These are phyloP conservation scores for Sechiopsis laciniata DNA, from an alignment of 306 rosid species.

Conservation along the genomic window DNA sequence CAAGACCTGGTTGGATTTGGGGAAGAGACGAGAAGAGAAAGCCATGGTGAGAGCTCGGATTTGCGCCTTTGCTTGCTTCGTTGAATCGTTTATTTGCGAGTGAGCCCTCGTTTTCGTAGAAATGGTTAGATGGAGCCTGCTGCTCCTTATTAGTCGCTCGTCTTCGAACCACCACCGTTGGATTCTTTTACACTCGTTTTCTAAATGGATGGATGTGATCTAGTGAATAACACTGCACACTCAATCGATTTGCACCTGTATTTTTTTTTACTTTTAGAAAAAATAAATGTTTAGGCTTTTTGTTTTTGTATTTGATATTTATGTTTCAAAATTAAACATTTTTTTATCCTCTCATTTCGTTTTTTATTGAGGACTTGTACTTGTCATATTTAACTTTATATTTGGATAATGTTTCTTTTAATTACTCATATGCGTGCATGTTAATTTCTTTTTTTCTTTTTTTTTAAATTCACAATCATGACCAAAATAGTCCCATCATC, in stretches of 20 bases:
- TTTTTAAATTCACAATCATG: no score
- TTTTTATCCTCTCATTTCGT: no score
- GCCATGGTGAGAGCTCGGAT: constrained; percentile 55
- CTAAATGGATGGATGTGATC: not conserved
- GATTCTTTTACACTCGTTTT: not conserved
- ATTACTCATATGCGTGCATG: no score
- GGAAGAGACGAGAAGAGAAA: constrained; percentile 55
- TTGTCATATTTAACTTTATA: no score
- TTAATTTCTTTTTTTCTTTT: no score
- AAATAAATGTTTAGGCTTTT: no score
- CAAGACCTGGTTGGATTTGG: constrained; percentile 62
- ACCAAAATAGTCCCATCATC: no score
- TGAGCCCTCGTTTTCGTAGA: not conserved
- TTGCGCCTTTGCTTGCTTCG: constrained; percentile 23
- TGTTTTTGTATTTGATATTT: no score
- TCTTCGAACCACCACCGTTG: constrained; percentile 8
- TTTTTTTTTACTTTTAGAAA: no score
- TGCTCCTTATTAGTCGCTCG: not conserved
- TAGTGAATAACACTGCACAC: not conserved
- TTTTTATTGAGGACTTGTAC: no score
- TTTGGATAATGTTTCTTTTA: no score
- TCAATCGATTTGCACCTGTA: not conserved
- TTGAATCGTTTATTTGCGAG: constrained; percentile 15
- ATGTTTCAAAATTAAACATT: no score
- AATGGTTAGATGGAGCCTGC: not conserved